Conservation (phyloP, 163 green algal species). For the Scenedesmus sp. region DNA sequence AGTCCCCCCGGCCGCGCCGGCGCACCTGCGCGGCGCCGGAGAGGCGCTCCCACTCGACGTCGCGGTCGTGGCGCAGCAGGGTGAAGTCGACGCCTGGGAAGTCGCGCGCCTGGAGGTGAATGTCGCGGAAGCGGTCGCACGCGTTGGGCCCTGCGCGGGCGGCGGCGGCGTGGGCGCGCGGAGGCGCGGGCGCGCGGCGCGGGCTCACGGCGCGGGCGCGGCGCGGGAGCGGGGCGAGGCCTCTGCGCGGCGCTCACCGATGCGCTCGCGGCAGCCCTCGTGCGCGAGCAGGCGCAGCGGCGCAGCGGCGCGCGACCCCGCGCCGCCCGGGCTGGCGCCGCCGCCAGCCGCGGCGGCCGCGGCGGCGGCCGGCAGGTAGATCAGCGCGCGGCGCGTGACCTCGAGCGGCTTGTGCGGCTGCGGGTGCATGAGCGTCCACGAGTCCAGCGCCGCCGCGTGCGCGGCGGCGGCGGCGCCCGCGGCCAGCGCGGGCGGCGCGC, state of each 20-base stretch:
- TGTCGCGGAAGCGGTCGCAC: conserved; percentile 30
- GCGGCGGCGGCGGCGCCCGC: not conserved
- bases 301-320: too few relatives aligned
- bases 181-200: too few relatives aligned
- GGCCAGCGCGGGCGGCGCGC: not conserved
- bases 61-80: not conserved
- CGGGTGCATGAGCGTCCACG: conserved; percentile 8
- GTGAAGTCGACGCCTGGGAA: conserved; percentile 26
- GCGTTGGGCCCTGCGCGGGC: conserved; percentile 17
- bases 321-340: too few relatives aligned
- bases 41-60: not conserved
- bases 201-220: too few relatives aligned
- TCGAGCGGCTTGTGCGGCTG: conserved; percentile 2
- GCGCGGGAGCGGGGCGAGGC: too few relatives aligned
- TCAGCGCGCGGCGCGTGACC: not conserved
- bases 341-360: conserved; percentile 10
- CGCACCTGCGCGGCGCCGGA: too few relatives aligned
- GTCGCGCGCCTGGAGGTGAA: conserved; percentile 1
- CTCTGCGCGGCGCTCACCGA: conserved; percentile 1
- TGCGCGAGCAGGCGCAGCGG: conserved; percentile 22
- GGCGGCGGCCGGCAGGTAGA: conserved; percentile 2
- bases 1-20: too few relatives aligned
- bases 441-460: not conserved
- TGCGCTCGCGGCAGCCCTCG: conserved; percentile 32
- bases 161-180: too few relatives aligned